Evolutionary conservation across 2,329 filamentous ascomycete species (phyloP), one percentile per base, ranked within the genome.

Genomic region (Hypoxylon sp.): DNA sequence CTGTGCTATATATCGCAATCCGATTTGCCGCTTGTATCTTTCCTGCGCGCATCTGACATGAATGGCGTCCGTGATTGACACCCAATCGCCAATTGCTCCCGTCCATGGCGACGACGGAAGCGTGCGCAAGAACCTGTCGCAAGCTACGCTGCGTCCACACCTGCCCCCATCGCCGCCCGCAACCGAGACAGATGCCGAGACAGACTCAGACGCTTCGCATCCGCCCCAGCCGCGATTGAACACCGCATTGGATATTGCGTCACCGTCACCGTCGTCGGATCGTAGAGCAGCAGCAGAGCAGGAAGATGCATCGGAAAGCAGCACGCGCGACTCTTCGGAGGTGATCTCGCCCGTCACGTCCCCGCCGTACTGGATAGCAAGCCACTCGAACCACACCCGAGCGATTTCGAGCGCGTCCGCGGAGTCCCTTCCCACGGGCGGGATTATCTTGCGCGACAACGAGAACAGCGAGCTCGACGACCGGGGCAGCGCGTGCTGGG

Each of bases 401-500:
- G 78, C 74, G 54, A 74, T 82, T 19, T 88, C 87, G 6, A 78
- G 74, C 56, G 82, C 86, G 44, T 87, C 85, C 46, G 75, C 85
- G 42, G 80, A 82, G 24, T 81, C 81, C 7, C 78, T 87, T n/a
- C 81, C 82, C 0, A 75, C 78, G 0, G 86, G 86, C 37, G 86
- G 84, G 47, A 91, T 91, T 72, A 88, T 84, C 6, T 80, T 91
- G 65, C 86, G 85, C 69, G 89, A 91, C 76, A 90, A 91, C 77
- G 88, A 89, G 71, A 83, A 82, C 35, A 84, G 81, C 66, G 84
- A 84, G 48, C 78, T 82, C 54, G 80, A 85, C 67, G 84, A 77
- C 15, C 74, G 78, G 39, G 75, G 74, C 3, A 70, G 65, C 42
- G 87, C 87, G 11, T 91, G 88, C 78, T 91, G 89, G 89, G 89